These are phyloP conservation scores for Penicillium lagena DNA, from an alignment of 495 filamentous ascomycete species.

Conservation along the genomic window DNA sequence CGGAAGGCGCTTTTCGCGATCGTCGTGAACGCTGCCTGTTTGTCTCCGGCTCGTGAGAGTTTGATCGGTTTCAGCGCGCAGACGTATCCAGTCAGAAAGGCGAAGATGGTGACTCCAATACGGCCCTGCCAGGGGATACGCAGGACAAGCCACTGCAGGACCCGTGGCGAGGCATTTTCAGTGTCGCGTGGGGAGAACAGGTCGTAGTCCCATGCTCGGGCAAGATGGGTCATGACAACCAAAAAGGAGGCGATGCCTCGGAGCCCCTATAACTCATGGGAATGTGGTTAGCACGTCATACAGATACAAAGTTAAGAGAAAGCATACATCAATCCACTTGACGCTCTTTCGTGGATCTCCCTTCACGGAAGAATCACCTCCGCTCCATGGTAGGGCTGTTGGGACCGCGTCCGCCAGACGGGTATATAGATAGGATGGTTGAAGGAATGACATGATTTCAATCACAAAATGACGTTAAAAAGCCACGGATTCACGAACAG, in stretches of 20 bases:
- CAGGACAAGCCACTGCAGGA: constrained; percentile 56
- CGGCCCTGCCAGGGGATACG: constrained; percentile 61
- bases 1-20: constrained; percentile 60
- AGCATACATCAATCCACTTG: constrained; percentile 64
- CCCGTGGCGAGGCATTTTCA: constrained; percentile 38
- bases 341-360: constrained; percentile 51
- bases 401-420: constrained; percentile 24
- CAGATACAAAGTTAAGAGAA: constrained; percentile 1
- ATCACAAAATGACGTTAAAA: no score
- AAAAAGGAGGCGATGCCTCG: constrained; percentile 60
- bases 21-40: constrained; percentile 43
- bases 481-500: no score
- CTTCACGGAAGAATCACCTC: constrained; percentile 18
- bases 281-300: neutral
- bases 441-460: constrained; percentile 14
- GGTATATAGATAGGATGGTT: constrained; percentile 23
- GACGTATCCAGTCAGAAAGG: constrained; percentile 63
- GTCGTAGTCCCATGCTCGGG: constrained; percentile 52
- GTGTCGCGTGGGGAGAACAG: constrained; percentile 50
- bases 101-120: constrained; percentile 61
- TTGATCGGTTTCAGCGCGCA: constrained; percentile 62
- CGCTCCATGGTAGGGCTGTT: constrained; percentile 23
- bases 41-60: constrained; percentile 48
- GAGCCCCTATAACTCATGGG: constrained; percentile 52
- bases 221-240: constrained; percentile 63